These are phyloP conservation scores for Podospora comata DNA, from an alignment of 495 filamentous ascomycete species.

Conservation along the genomic window DNA sequence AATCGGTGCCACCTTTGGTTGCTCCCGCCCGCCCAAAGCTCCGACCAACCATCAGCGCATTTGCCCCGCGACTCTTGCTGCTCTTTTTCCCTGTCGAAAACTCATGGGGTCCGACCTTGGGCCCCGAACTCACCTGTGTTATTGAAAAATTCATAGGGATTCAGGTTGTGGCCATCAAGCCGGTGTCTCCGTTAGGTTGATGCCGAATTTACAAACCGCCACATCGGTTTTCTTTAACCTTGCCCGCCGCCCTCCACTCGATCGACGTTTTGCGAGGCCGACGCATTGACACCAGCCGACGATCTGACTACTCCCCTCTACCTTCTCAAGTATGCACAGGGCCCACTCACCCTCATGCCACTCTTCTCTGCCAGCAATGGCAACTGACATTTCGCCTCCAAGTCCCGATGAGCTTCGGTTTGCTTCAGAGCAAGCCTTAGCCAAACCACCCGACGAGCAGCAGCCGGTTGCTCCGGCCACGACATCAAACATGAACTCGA, in stretches of 20 bases:
- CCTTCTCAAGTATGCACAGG: slow-evolving; percentile 2
- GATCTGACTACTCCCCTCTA: background rate
- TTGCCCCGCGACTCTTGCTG: slow-evolving; percentile 29
- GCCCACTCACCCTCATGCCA: background rate
- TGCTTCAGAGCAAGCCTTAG: background rate
- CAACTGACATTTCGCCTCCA: slow-evolving; percentile 1
- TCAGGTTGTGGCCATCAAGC: background rate
- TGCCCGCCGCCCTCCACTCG: background rate
- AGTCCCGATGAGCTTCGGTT: background rate
- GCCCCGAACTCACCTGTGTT: slow-evolving; percentile 20
- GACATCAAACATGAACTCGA: slow-evolving; percentile 44
- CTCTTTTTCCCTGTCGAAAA: slow-evolving; percentile 9
- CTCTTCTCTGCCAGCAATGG: background rate
- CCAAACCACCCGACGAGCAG: slow-evolving; percentile 12
- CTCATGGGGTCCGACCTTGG: slow-evolving; percentile 28
- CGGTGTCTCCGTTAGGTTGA: background rate
- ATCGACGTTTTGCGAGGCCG: background rate
- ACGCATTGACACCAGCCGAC: background rate
- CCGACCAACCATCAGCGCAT: slow-evolving; percentile 5
- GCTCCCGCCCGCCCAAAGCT: background rate
- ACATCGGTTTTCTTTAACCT: background rate
- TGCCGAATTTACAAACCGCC: background rate
- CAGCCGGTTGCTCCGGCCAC: slow-evolving; percentile 19
- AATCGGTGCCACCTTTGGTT: background rate
- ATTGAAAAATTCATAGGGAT: background rate